Conservation (phyloP, 1,139 yeast genomes). For the Yamadazyma epiphylla region DNA sequence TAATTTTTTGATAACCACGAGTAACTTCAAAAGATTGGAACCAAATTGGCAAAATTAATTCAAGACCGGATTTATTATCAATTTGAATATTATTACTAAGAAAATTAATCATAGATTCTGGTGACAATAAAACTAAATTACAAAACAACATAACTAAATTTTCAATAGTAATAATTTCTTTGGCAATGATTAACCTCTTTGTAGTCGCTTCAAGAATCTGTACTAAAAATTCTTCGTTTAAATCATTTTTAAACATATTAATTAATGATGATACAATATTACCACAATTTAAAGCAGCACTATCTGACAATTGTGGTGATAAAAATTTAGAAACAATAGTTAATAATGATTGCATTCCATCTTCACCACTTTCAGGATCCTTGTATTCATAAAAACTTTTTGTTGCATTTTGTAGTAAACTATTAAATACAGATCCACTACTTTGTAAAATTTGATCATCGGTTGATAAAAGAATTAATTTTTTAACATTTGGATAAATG, state of each 20-base stretch:
- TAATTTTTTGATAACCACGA: constrained; percentile 73
- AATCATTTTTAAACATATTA: constrained; percentile 50
- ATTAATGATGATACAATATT: constrained; percentile 63
- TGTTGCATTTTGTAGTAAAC: constrained; percentile 52
- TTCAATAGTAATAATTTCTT: constrained; percentile 70
- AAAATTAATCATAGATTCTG: constrained; percentile 58
- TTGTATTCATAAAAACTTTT: constrained; percentile 38
- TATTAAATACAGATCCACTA: constrained; percentile 71
- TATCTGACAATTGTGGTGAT: constrained; percentile 68
- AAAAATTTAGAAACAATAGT: constrained; percentile 65
- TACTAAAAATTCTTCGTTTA: constrained; percentile 48
- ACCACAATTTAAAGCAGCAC: constrained; percentile 76
- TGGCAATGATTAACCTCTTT: constrained; percentile 57
- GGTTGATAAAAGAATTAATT: constrained; percentile 49
- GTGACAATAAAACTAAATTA: constrained; percentile 59
- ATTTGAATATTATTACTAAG: constrained; percentile 41
- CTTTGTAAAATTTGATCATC: constrained; percentile 81
- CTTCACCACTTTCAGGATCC: constrained; percentile 32
- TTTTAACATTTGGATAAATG: constrained; percentile 50
- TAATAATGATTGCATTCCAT: constrained; percentile 56
- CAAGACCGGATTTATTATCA: constrained; percentile 20
- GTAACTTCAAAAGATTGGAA: constrained; percentile 75
- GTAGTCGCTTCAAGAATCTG: constrained; percentile 73
- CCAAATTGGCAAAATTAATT: constrained; percentile 59
- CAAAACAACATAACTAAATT: constrained; percentile 76